These are phyloP conservation scores for Eutrema japonicum DNA, from an alignment of 345 rosid genomes.

Conservation along the genomic window DNA sequence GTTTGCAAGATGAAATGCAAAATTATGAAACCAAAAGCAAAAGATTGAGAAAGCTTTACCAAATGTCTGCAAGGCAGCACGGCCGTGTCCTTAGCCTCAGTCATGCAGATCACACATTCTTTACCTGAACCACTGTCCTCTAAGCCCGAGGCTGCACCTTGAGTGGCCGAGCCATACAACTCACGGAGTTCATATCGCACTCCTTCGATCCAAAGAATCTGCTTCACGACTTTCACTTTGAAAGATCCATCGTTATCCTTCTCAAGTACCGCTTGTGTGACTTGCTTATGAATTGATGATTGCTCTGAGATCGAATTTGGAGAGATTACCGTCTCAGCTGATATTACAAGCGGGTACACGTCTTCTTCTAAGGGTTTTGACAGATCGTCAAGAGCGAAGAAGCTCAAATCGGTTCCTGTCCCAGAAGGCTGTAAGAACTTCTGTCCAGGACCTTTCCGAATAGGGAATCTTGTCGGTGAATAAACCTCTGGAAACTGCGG, in stretches of 20 bases:
- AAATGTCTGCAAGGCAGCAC: conserved; percentile 88
- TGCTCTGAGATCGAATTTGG: conserved; percentile 41
- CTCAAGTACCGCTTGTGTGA: conserved; percentile 79
- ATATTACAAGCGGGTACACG: conserved; percentile 83
- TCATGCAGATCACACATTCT: conserved; percentile 94
- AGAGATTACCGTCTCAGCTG: conserved; percentile 61
- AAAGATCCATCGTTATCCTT: conserved; percentile 53
- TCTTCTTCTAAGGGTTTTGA: conserved; percentile 78
- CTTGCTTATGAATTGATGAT: conserved; percentile 64
- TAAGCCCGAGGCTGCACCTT: conserved; percentile 53
- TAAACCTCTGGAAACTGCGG: conserved; percentile 77
- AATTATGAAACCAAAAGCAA: neutral
- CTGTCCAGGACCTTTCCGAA: conserved; percentile 74
- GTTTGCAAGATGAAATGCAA: neutral
- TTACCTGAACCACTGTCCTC: conserved; percentile 70
- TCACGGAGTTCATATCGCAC: conserved; percentile 84
- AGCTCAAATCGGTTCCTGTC: conserved; percentile 80
- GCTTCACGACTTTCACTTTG: conserved; percentile 68
- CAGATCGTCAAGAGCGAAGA: conserved; percentile 77
- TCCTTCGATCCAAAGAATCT: conserved; percentile 86
- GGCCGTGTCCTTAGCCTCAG: conserved; percentile 88
- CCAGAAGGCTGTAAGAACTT: conserved; percentile 76
- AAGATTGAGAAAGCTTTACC: conserved; percentile 50
- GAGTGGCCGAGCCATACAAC: conserved; percentile 63
- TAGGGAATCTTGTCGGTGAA: conserved; percentile 61